Base-by-base conservation (phyloP, 2,329 filamentous ascomycete genomes). In the Cercospora zeae-maydis region DNA sequence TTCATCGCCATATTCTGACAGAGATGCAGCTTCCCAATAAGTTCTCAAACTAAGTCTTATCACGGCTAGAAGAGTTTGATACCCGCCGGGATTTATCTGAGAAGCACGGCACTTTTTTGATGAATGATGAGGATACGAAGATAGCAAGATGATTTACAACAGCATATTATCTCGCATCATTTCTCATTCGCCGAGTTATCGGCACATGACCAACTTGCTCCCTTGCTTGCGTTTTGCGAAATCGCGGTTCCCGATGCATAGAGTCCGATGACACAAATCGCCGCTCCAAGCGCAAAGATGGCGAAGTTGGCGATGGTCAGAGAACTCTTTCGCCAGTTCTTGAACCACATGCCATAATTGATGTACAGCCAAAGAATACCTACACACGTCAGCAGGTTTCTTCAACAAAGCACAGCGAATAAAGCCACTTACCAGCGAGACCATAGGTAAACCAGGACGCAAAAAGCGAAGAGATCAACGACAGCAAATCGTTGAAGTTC, bases 401-500 rank as follows among this genome's bases (percentile, higher is more conserved):
- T 69, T 21, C 3, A 16, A 13, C 47, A 13, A 36, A 13, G 19
- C n/a, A 30, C 3, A 8, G 37, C n/a, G 31, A 60, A 42, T 10
- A 27, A 3, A n/a, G 54, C 16, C 14, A 47, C 52, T 58, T 36
- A 55, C 63, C 62, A 30, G 61, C 45, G 7, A 65, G 10, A 16
- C 65, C 65, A 27, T 64, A 67, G 4, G 66, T 66, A 21, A 89
- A 90, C 86, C 88, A 90, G 55, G 81, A 85, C 3, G 83, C 84
- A 65, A 90, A 89, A 3, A 89, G 75, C 1, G 86, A 70, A 8
- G 69, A 75, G 61, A 90, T 85, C 52, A 91, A 75, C 1, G 84
- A 84, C 11, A 91, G 78, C 13, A 91, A 76, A 61, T 86, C 82
- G 72, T 86, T 87, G 78, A 91, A 91, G 58, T 86, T 83, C 0